Base-by-base conservation (phyloP, 371 early-diverging fungal species). In the Rhizomucor miehei region DNA sequence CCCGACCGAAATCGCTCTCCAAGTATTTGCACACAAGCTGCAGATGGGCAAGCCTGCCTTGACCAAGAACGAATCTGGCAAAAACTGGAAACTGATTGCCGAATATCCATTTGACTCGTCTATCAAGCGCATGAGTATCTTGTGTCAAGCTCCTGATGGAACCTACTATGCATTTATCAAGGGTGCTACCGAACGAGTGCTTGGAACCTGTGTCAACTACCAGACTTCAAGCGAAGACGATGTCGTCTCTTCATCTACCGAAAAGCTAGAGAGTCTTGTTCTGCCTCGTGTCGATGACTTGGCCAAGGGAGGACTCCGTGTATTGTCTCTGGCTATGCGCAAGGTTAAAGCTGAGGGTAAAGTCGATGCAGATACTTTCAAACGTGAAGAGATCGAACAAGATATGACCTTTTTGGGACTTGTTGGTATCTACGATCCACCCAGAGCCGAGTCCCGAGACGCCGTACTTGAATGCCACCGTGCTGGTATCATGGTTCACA, bases 361-460 rank as follows among this genome's bases (percentile, higher is more conserved):
- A 9, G 43, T 69, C 13, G 60, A 72, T 6, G 57, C 73, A 39
- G 75, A 79, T 55, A 82, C 81, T 35, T 75, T 71, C 41, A 68
- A 71, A 24, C 84, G 87, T 54, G 85, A 86, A 20, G 56, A 64
- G 1, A 63, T 89, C 25, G 98, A 97, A 63, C 61, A 66, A 44
- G 77, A 89, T 24, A 82, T 97, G 70, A 73, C 69, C 3, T 95
- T 95, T 63, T 65, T 96, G 19, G 98, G 98, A 1, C 72, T 97
- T n/a, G 91, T 94, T 43, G 96, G 95, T 40, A 84, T 98, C 40
- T 91, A 92, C 60, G 99, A 96, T 64, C 97, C 97, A 20, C 94
- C 97, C 21, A 89, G 91, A 14, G 69, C 77, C 2, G 90, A 89
- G 69, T 85, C 88, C 1, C 65, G 81, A 46, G 79, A 67, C 4